Evolutionary conservation across 2,329 filamentous ascomycete species (phyloP), one percentile per base, ranked within the genome.

Genomic region (Helotiales sp.): DNA sequence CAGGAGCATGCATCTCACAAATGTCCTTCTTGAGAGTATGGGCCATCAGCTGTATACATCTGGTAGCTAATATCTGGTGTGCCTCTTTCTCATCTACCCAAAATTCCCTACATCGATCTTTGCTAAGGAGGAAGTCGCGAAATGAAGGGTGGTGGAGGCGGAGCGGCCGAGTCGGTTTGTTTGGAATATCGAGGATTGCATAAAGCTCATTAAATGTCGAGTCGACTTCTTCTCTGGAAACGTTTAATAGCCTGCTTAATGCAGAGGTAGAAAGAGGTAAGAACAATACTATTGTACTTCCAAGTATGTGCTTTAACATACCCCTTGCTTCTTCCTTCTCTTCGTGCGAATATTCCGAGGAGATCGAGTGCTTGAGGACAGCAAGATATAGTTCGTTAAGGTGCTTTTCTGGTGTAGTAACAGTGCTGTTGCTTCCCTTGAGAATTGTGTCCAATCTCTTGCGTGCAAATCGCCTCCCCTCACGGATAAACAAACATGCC

Each of bases 41-140:
- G 24, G 67, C 71, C 66, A 74, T 70, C 6, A 72, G 60, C 54
- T 66, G 53, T 19, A 74, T 63, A 62, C 71, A 74, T 52, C 52
- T 40, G 50, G 36, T 29, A 6, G 66, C 67, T 30, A 75, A 60
- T 24, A 57, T 61, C 29, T 64, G 12, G 52, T 76, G 69, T 48
- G 63, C 66, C 10, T 55, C 40, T 55, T 63, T 68, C 61, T 73
- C 66, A 48, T 76, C 59, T 54, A 72, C 63, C 64, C 29, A 52
- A 8, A 73, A 69, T 51, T 57, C 42, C 38, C 27, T 49, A 51
- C 58, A 60, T 52, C 59, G n/a, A 22, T 58, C 48, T 57, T 62
- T 69, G 47, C 67, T 55, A 17, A 72, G 56, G 15, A 72, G 66
- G 52, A 69, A 72, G 58, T 73, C 68, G 47, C 68, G 66, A 48